Evolutionary conservation across 495 filamentous ascomycete species (phyloP), one percentile per base, ranked within the genome.

Genomic region (Xylaria flabelliformis): DNA sequence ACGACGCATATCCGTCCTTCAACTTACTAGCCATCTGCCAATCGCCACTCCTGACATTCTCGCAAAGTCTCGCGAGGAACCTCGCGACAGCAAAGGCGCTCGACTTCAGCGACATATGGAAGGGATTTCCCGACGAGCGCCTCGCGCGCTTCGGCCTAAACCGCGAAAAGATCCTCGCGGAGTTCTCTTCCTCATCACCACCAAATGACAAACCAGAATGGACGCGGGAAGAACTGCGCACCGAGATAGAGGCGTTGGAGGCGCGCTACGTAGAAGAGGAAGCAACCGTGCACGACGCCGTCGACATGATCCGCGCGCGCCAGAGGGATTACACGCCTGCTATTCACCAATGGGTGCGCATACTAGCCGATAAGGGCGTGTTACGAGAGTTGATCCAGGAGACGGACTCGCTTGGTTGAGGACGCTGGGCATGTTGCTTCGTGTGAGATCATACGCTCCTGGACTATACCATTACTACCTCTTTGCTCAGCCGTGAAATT

Each of bases 1-100:
- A 82, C 69, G 76, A 74, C 7, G 80, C 81, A 1, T 74, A 76
- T 10, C 68, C 82, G 0, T 79, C 79, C 0, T 88, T 84, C 74
- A 87, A 78, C 73, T 81, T 88, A 36, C 76, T 87, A 3, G 82
- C 85, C 2, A 70, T 88, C 9, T 84, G 85, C 76, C 74, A 81
- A 12, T 83, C 84, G 17, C 80, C 82, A 0, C 71, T 83, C 10
- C 44, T 70, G 9, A 64, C 70, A 0, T 34, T 83, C 17, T 76
- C 78, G 0, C 44, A 53, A 15, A 67, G 80, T 3, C 74, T 87
- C 17, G 82, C 81, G 7, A 64, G 67, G 19, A 82, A 78, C 70
- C 74, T 84, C 12, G 77, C 77, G 26, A 73, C 74, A 42, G 63
- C 82, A 9, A 46, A 64, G 10, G 55, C 74, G 10, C 75, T 87